A percentile compares a stretch with the other conserved stretches of the same genome.
Conservation (phyloP, 495 filamentous ascomycete species). For the Aspergillus nanangensis region DNA sequence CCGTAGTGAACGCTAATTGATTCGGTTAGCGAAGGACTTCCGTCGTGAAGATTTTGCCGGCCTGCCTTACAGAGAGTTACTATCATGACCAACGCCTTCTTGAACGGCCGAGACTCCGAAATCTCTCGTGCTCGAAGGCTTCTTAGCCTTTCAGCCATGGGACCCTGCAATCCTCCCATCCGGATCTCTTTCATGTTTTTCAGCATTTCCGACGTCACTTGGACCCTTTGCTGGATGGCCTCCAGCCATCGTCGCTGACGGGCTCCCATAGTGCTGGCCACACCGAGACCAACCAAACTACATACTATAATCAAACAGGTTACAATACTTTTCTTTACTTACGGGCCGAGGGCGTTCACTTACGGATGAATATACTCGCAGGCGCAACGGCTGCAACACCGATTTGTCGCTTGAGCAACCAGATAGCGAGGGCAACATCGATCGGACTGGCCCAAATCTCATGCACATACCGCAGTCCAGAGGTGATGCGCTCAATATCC, state of each 20-base stretch:
- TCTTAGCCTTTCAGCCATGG: not conserved
- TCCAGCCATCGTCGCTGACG: constrained; percentile 42
- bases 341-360: not conserved
- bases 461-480: constrained; percentile 28
- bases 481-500: constrained; percentile 38
- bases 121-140: too few species aligned
- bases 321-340: too few species aligned
- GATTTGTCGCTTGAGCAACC: constrained; percentile 43
- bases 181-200: constrained; percentile 31
- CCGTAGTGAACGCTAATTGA: too few species aligned
- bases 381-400: constrained; percentile 35
- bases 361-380: constrained; percentile 30
- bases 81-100: too few species aligned
- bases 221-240: constrained; percentile 35
- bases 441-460: constrained; percentile 45
- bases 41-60: too few species aligned
- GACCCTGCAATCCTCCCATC: constrained; percentile 14
- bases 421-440: constrained; percentile 47
- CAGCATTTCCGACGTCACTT: constrained; percentile 24
- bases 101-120: too few species aligned
- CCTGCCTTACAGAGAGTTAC: too few species aligned
- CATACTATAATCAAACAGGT: not conserved
- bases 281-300: not conserved
- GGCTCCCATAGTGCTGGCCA: not conserved
- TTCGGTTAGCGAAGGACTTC: too few species aligned